A percentile compares a stretch with the other conserved stretches of the same genome.
Conservation (phyloP, 2,329 filamentous ascomycete genomes). For the Fusarium concolor region DNA sequence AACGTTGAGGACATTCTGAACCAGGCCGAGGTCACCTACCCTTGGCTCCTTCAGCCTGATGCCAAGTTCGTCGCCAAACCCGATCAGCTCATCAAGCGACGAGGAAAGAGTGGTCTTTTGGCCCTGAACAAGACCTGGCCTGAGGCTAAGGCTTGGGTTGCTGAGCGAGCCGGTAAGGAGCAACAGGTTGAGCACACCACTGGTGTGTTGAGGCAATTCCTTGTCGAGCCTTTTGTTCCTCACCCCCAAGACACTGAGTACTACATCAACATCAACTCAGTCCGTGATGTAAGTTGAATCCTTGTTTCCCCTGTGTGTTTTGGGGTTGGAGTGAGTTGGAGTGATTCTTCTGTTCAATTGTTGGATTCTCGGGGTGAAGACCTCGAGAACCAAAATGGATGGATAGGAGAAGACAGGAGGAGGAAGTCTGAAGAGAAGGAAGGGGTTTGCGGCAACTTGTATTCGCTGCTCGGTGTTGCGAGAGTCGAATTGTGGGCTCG, state of each 20-base stretch:
- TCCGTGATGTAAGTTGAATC: conserved; percentile 87
- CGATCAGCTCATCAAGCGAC: conserved; percentile 99
- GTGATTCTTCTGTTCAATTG: neutral
- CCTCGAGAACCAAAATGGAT: neutral
- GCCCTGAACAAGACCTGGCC: conserved; percentile 97
- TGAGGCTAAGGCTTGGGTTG: conserved; percentile 94
- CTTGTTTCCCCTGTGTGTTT: conserved; percentile 41
- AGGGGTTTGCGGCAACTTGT: conserved; percentile 35
- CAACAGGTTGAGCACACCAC: conserved; percentile 93
- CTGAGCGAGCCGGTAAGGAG: conserved; percentile 88
- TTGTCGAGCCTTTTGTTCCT: conserved; percentile 98
- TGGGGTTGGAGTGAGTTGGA: conserved; percentile 1
- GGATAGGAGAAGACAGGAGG: conserved; percentile 4
- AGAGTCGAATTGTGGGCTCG: conserved; percentile 43
- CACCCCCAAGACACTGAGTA: conserved; percentile 97
- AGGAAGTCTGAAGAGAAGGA: conserved; percentile 16
- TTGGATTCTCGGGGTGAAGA: neutral
- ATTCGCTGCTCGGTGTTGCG: conserved; percentile 32
- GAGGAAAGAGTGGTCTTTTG: conserved; percentile 97
- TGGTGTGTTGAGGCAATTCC: conserved; percentile 91
- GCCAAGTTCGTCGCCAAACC: conserved; percentile 98
- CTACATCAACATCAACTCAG: conserved; percentile 99
- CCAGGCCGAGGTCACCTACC: conserved; percentile 96
- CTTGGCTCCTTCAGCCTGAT: conserved; percentile 86
- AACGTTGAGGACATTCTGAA: conserved; percentile 86